Conservation (phyloP, 257 asterid species). For the Solanum chilense region DNA sequence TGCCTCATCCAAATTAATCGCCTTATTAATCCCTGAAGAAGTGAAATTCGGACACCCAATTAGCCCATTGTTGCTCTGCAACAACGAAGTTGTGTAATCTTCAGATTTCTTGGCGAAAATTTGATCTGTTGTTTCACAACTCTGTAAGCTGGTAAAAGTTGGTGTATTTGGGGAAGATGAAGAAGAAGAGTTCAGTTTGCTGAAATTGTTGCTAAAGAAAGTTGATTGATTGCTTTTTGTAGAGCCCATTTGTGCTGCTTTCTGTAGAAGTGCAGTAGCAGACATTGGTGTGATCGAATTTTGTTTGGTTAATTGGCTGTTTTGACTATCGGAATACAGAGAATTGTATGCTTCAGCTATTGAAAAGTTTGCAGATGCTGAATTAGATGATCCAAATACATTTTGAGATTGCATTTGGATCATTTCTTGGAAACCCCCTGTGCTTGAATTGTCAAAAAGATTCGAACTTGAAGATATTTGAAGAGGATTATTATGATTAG, state of each 20-base stretch:
- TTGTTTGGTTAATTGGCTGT: constrained; percentile 6
- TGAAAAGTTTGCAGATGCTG: constrained; percentile 19
- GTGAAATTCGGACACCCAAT: neutral
- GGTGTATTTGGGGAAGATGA: constrained; percentile 12
- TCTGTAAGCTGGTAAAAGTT: neutral
- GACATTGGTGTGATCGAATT: constrained; percentile 37
- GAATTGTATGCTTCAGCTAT: constrained; percentile 39
- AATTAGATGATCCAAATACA: neutral
- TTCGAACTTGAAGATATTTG: constrained; percentile 7
- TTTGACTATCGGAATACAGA: constrained; percentile 17
- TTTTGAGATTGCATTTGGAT: constrained; percentile 25
- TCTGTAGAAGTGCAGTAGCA: constrained; percentile 83
- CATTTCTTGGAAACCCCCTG: constrained; percentile 14
- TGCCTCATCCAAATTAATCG: neutral
- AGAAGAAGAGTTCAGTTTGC: constrained; percentile 36
- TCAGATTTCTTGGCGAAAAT: constrained; percentile 23
- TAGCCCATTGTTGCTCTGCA: neutral
- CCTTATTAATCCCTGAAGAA: neutral
- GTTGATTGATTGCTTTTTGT: constrained; percentile 26
- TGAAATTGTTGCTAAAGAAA: constrained; percentile 37
- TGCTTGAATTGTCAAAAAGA: neutral
- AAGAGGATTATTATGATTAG: neutral
- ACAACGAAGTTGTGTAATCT: neutral
- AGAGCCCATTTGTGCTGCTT: constrained; percentile 89
- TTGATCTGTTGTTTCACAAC: constrained; percentile 37